These are phyloP conservation scores for Hibiscus mutabilis DNA, from an alignment of 345 rosid genomes.

Conservation along the genomic window DNA sequence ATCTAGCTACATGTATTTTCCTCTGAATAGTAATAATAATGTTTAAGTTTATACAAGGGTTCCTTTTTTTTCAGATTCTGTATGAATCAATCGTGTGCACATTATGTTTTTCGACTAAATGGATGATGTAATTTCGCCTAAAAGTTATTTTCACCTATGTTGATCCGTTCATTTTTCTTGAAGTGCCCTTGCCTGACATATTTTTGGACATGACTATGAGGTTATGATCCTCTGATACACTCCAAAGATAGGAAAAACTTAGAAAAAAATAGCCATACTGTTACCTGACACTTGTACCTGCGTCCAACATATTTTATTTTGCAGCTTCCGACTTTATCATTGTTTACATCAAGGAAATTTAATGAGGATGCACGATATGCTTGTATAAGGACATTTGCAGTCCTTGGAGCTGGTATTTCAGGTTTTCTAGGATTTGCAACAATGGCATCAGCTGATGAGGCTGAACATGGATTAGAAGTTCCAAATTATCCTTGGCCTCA, in stretches of 20 bases:
- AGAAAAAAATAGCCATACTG: background rate
- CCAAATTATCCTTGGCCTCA: slow-evolving; percentile 99
- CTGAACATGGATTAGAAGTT: slow-evolving; percentile 87
- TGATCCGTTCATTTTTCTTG: background rate
- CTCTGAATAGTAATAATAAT: background rate
- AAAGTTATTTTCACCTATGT: background rate
- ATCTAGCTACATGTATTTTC: background rate
- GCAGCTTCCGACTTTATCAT: slow-evolving; percentile 59
- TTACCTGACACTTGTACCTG: background rate
- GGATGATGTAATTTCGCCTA: background rate
- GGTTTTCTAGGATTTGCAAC: slow-evolving; percentile 76
- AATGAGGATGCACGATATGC: slow-evolving; percentile 54
- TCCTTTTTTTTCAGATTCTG: background rate
- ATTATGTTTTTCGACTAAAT: background rate
- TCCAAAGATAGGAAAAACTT: too few relatives aligned
- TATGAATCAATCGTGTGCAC: background rate
- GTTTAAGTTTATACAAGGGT: background rate
- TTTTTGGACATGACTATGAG: background rate
- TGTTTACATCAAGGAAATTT: slow-evolving; percentile 59
- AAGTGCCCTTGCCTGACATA: background rate
- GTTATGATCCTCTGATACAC: too few relatives aligned
- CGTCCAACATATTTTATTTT: background rate
- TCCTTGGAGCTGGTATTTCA: slow-evolving; percentile 85
- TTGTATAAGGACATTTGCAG: slow-evolving; percentile 52
- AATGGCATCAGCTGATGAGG: slow-evolving; percentile 89